Evolutionary conservation across 225 moss, liverwort and hornwort genomes (phyloP).

Genomic region (Bryum argenteum): DNA sequence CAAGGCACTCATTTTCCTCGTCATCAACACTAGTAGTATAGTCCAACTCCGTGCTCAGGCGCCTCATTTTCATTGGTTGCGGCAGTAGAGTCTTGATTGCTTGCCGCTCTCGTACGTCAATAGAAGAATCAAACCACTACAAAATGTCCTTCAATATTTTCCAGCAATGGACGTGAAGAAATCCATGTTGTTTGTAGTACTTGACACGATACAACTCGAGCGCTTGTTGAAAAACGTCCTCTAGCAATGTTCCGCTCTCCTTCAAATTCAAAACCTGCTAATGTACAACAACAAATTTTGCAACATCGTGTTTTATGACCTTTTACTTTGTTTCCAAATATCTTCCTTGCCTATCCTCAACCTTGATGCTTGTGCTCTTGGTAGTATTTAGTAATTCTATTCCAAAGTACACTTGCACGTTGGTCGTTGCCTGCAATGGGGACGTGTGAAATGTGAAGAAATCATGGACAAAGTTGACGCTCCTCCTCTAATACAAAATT

Average conservation of each 20-base stretch:
- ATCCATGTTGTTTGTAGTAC: neutral
- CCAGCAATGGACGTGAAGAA: neutral
- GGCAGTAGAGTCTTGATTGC: too few relatives aligned
- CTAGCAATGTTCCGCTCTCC: neutral
- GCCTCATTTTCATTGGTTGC: too few relatives aligned
- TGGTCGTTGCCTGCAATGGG: neutral
- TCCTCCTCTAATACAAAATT: neutral
- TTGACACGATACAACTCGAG: neutral
- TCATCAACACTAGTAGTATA: too few relatives aligned
- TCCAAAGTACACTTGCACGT: neutral
- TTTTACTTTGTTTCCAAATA: neutral
- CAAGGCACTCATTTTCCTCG: too few relatives aligned
- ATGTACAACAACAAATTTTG: too few relatives aligned
- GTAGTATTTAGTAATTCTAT: neutral
- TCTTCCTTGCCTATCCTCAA: neutral
- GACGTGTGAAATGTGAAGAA: neutral
- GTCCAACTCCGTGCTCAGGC: too few relatives aligned
- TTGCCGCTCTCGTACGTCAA: too few relatives aligned
- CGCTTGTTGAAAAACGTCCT: neutral
- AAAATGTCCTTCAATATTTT: neutral
- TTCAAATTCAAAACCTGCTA: too few relatives aligned
- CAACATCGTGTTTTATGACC: too few relatives aligned
- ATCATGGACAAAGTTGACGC: neutral
- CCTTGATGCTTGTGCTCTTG: neutral
- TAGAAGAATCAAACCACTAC: neutral